Evolutionary conservation across 306 rosid genomes (phyloP).

Genomic region (Bauhinia variegata): DNA sequence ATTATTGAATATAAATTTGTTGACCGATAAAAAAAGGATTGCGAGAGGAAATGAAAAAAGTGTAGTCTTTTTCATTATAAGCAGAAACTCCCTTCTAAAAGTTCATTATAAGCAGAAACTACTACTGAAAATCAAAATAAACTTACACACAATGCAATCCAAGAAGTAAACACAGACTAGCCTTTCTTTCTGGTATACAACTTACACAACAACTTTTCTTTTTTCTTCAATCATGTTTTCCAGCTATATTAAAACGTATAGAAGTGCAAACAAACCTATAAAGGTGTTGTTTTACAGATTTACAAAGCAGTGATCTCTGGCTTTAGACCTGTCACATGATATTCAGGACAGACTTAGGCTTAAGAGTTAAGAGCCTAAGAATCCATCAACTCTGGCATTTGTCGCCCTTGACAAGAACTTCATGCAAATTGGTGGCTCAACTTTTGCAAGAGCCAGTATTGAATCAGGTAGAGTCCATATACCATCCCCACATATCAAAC

Average conservation of each 20-base stretch:
- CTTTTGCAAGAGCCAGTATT: slow-evolving; percentile 48
- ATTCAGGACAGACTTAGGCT: slow-evolving; percentile 28
- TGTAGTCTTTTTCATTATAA: too few species aligned
- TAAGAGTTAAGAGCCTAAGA: slow-evolving; percentile 42
- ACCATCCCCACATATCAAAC: slow-evolving; percentile 66
- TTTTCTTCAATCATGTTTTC: background rate
- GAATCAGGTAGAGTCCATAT: slow-evolving; percentile 62
- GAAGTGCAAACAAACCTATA: slow-evolving; percentile 1
- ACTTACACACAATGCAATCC: too few species aligned
- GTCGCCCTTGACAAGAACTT: slow-evolving; percentile 54
- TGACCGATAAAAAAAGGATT: too few species aligned
- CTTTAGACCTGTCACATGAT: slow-evolving; percentile 20
- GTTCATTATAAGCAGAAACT: too few species aligned
- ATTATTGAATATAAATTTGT: too few species aligned
- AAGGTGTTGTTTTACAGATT: slow-evolving; percentile 24
- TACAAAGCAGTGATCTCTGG: slow-evolving; percentile 29
- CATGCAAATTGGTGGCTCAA: slow-evolving; percentile 64
- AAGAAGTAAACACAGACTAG: too few species aligned
- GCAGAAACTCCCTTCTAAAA: too few species aligned
- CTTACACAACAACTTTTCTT: background rate
- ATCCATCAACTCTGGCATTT: slow-evolving; percentile 39
- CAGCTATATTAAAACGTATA: slow-evolving; percentile 1
- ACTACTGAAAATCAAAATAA: too few species aligned
- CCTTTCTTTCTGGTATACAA: slow-evolving; percentile 17
- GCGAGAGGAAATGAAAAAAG: too few species aligned